phyloP scores from a whole-genome alignment of 345 rosid genomes.

The Dipteronia dyeriana region DNA sequence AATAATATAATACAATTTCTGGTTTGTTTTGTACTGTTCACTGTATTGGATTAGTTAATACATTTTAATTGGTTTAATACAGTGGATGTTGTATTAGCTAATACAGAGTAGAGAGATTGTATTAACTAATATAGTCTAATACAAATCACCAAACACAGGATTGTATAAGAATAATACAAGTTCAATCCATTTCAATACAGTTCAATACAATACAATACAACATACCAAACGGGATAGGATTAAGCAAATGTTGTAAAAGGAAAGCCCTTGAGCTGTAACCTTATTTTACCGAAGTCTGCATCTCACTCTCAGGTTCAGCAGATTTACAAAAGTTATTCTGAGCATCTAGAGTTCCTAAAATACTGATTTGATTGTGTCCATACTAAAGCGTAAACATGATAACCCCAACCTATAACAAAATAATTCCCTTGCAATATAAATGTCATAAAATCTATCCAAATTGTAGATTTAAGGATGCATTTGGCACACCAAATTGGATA shows the following conservation, averaged over 20 bases:
- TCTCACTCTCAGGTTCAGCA: background rate
- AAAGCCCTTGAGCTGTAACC: background rate
- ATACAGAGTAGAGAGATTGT: too few relatives aligned
- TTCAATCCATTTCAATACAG: too few relatives aligned
- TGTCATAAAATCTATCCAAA: background rate
- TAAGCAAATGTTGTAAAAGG: background rate
- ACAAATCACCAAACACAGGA: too few relatives aligned
- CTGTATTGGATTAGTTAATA: too few relatives aligned
- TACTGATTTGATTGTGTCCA: background rate
- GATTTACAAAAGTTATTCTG: background rate
- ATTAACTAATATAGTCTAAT: too few relatives aligned
- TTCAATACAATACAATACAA: too few relatives aligned
- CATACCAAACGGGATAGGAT: too few relatives aligned
- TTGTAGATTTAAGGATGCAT: background rate
- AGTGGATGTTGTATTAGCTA: too few relatives aligned
- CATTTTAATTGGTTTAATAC: too few relatives aligned
- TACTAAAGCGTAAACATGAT: background rate
- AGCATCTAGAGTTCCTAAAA: background rate
- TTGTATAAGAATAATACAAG: too few relatives aligned
- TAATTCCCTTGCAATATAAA: background rate
- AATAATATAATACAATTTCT: too few relatives aligned
- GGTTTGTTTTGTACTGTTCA: too few relatives aligned
- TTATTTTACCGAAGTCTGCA: background rate
- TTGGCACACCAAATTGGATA: background rate
- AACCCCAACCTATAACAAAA: background rate